These are phyloP conservation scores for Sarcodon sp. DNA, from an alignment of 768 basidiomycete species.

Conservation along the genomic window DNA sequence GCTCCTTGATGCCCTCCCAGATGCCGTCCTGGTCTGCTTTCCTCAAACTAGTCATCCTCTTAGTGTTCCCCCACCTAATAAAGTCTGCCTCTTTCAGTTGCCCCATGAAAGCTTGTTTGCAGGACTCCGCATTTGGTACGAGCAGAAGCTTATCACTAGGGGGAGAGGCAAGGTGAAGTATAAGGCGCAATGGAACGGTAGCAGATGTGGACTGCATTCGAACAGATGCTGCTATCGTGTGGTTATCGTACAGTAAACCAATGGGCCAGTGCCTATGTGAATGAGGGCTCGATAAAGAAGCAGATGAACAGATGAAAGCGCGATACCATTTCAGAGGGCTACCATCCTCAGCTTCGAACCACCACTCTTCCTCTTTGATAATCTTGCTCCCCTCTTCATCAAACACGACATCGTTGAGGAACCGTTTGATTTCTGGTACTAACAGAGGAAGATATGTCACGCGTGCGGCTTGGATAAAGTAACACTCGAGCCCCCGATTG, in stretches of 20 bases:
- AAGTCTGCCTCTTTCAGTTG: conserved; percentile 96
- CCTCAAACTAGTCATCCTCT: conserved; percentile 81
- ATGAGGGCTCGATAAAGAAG: neutral
- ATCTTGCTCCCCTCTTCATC: conserved; percentile 69
- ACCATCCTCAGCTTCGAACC: conserved; percentile 90
- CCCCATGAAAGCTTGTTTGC: conserved; percentile 92
- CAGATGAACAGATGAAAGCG: neutral
- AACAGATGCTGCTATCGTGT: conserved; percentile 49
- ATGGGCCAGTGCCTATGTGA: conserved; percentile 90
- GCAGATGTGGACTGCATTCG: conserved; percentile 28
- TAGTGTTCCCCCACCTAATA: conserved; percentile 92
- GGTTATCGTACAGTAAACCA: conserved; percentile 85
- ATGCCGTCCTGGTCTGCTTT: conserved; percentile 91
- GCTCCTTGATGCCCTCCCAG: conserved; percentile 94
- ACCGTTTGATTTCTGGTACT: conserved; percentile 77
- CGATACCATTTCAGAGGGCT: conserved; percentile 73
- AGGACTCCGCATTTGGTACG: conserved; percentile 69
- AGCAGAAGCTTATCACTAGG: conserved; percentile 79
- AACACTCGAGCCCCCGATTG: conserved; percentile 81
- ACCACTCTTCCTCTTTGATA: conserved; percentile 87
- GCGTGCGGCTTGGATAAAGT: conserved; percentile 83
- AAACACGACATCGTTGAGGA: conserved; percentile 86
- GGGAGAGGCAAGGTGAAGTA: conserved; percentile 79
- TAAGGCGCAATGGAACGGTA: conserved; percentile 56
- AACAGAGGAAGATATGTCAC: conserved; percentile 89